Percentiles rank a stretch among this genome's conserved stretches.
These are phyloP conservation scores for Alternaria metachromatica DNA, from an alignment of 2,329 filamentous ascomycete genomes.

Conservation along the genomic window DNA sequence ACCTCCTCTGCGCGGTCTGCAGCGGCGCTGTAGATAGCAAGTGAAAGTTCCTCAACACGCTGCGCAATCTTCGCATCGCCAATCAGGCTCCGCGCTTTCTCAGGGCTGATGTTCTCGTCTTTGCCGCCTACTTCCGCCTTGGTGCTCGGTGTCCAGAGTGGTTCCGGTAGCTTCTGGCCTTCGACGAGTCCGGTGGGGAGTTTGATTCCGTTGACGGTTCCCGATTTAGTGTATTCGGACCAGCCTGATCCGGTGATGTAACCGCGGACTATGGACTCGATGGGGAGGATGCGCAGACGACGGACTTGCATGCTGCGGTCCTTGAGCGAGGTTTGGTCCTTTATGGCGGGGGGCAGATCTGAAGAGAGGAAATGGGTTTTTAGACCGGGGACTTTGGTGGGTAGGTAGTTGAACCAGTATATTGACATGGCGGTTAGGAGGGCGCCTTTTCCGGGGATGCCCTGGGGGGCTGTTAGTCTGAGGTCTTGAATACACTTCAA, in stretches of 20 bases:
- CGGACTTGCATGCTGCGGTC: conserved; percentile 80
- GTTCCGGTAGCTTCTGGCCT: conserved; percentile 70
- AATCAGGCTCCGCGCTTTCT: conserved; percentile 62
- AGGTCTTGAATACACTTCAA: background rate
- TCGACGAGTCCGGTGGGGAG: conserved; percentile 72
- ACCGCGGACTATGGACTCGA: conserved; percentile 86
- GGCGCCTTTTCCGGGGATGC: conserved; percentile 70
- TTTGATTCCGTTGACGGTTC: conserved; percentile 80
- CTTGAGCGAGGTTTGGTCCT: conserved; percentile 52
- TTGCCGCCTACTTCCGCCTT: conserved; percentile 82
- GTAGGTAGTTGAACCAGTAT: conserved; percentile 72
- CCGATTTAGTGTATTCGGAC: conserved; percentile 74
- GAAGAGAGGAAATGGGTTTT: conserved; percentile 69
- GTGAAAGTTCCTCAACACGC: conserved; percentile 68
- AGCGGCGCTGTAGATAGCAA: conserved; percentile 69
- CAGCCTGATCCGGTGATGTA: conserved; percentile 89
- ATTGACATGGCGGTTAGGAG: conserved; percentile 70
- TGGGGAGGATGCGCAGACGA: conserved; percentile 74
- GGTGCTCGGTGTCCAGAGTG: conserved; percentile 82
- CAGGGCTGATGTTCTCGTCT: conserved; percentile 84
- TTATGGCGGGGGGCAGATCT: conserved; percentile 58
- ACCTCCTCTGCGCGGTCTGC: conserved; percentile 68
- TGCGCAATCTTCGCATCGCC: conserved; percentile 70
- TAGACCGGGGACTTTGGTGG: conserved; percentile 62
- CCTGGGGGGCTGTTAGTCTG: conserved; percentile 51